These are phyloP conservation scores for Metschnikowia matae DNA, from an alignment of 805 yeast genomes.

Conservation along the genomic window DNA sequence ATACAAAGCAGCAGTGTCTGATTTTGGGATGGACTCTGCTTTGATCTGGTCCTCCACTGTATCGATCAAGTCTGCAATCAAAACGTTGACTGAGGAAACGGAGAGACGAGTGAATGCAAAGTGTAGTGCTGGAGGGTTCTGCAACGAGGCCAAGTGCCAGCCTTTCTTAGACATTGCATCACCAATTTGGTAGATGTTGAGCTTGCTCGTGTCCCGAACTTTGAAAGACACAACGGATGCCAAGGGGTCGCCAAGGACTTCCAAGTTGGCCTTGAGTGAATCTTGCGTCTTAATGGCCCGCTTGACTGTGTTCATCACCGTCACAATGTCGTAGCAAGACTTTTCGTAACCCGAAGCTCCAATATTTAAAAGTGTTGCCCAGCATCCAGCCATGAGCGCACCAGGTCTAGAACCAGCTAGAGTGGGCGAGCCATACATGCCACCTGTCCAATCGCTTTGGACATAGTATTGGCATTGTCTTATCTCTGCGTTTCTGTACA, in stretches of 20 bases:
- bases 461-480: conserved; percentile 83
- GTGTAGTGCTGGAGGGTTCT: conserved; percentile 87
- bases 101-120: conserved; percentile 80
- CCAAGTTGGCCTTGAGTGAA: conserved; percentile 48
- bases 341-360: conserved; percentile 81
- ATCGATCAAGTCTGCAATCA: conserved; percentile 48
- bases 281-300: conserved; percentile 40
- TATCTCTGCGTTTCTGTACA: conserved; percentile 71
- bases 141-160: conserved; percentile 88
- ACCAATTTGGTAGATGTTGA: conserved; percentile 75
- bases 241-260: conserved; percentile 80
- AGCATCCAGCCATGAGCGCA: conserved; percentile 95
- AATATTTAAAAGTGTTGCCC: conserved; percentile 84
- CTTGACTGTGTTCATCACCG: conserved; percentile 58
- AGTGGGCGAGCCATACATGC: conserved; percentile 94
- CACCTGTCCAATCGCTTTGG: conserved; percentile 86
- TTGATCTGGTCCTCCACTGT: conserved; percentile 38
- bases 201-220: conserved; percentile 29
- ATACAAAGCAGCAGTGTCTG: conserved; percentile 83
- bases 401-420: conserved; percentile 97
- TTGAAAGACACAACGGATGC: conserved; percentile 80
- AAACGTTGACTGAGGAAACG: conserved; percentile 54
- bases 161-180: conserved; percentile 65
- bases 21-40: conserved; percentile 22
- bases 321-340: conserved; percentile 63